Base-by-base conservation (phyloP, 805 yeast genomes). In the Komagataella mondaviorum region DNA sequence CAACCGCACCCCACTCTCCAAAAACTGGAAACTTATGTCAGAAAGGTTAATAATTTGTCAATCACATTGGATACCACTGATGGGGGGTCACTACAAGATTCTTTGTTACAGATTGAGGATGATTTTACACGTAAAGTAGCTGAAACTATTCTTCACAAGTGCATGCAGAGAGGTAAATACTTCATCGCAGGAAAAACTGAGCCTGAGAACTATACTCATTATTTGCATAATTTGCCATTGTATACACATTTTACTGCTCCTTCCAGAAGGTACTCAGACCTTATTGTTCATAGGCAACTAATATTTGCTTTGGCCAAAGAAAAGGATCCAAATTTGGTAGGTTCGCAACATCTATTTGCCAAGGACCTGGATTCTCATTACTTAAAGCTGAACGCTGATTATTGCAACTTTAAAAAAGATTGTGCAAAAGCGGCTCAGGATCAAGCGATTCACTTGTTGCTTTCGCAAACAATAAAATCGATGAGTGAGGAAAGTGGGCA, bases 161-260 rank as follows among this genome's bases (percentile, higher is more conserved):
- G 91, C 49, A 76, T 93, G 81, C 74, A 83, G 8, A 76, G 95
- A 59, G 95, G 96, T 44, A 87, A 85, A 60, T 93, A 93, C 63
- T 85, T 81, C 55, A 78, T 89, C 61, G 95, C 96, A 7, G 97
- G 96, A 30, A 83, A 82, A 62, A 83, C 82, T 50, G 95, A 88
- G 57, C 80, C 87, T 2, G 91, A 84, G 56, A 80, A 76, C 54
- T 79, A 76, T 62, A 83, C 83, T 8, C 96, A 91, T 60, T 93
- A 85, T 66, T 77, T 86, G 61, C 78, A 84, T 63, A 88, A 88
- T 56, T 65, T 85, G 52, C 95, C 96, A 24, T 71, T 88, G 47
- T 93, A 88, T 65, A 88, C 98, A 0, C 97, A 91, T 66, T 90
- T 90, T 71, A 85, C 87, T n/a, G 79, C 95, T 1, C 98, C 99